Percentiles rank a stretch among this genome's conserved stretches.
Evolutionary conservation across 257 asterid genomes (phyloP).

Genomic region (Scutellaria minor): DNA sequence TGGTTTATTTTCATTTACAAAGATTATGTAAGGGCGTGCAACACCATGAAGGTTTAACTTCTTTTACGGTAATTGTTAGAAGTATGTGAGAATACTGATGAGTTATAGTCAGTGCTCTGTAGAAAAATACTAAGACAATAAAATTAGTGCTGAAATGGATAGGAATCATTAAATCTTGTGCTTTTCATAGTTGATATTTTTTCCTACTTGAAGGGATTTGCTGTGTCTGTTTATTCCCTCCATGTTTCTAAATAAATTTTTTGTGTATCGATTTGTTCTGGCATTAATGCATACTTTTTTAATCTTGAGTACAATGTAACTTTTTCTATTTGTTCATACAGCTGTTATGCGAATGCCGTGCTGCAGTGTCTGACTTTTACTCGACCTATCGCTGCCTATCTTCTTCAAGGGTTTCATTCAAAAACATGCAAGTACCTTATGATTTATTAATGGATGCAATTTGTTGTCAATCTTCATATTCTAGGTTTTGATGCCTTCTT

Average conservation of each 20-base stretch:
- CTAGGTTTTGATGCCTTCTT: constrained; percentile 20
- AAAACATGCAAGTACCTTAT: constrained; percentile 50
- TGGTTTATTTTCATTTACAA: neutral
- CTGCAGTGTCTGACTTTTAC: constrained; percentile 60
- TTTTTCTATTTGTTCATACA: constrained; percentile 37
- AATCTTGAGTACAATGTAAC: constrained; percentile 7
- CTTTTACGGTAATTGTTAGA: neutral
- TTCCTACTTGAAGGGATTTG: neutral
- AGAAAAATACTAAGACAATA: constrained; percentile 9
- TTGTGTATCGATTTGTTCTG: neutral
- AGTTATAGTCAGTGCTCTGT: neutral
- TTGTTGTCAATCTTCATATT: neutral
- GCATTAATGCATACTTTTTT: neutral
- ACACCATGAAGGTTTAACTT: neutral
- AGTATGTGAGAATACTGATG: constrained; percentile 7
- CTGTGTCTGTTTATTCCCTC: constrained; percentile 4
- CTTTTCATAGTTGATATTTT: neutral
- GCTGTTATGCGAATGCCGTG: constrained; percentile 69
- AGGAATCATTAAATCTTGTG: neutral
- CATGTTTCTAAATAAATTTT: constrained; percentile 1
- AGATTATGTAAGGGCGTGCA: constrained; percentile 13
- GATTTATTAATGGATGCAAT: neutral
- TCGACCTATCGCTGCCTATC: constrained; percentile 51
- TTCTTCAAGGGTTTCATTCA: constrained; percentile 56
- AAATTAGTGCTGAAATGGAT: neutral